Percentiles rank a stretch among this genome's conserved stretches.
Conservation (phyloP, 1,284 basidiomycete genomes). For the Ceratobasidium sp. region DNA sequence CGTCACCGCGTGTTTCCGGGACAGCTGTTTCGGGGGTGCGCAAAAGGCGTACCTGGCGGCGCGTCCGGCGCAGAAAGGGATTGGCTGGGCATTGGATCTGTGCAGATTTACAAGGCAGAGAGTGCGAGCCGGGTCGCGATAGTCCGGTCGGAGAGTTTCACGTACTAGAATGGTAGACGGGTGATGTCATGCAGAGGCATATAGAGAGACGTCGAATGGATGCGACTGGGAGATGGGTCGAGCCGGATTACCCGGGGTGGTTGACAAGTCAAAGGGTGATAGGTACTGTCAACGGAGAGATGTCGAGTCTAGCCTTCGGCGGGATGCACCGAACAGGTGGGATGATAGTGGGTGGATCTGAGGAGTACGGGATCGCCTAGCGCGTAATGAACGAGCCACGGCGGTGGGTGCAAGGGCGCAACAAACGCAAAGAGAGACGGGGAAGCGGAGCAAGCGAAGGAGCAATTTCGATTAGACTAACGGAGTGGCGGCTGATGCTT, state of each 20-base stretch:
- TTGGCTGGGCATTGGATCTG: no score
- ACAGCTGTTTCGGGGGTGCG: constrained; percentile 32
- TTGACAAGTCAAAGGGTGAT: constrained; percentile 7
- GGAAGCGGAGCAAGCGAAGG: no score
- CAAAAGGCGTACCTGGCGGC: constrained; percentile 28
- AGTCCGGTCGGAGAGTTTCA: neutral
- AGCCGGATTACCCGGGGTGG: constrained; percentile 21
- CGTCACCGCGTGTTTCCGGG: constrained; percentile 32
- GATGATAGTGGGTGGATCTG: no score
- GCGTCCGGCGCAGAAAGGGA: constrained; percentile 4
- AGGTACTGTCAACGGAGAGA: constrained; percentile 27
- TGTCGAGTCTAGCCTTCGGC: constrained; percentile 16
- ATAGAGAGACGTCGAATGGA: no score
- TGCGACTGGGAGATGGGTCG: neutral
- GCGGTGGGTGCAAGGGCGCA: constrained; percentile 3
- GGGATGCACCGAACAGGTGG: constrained; percentile 23
- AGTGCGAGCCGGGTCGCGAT: neutral
- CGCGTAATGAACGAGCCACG: constrained; percentile 8
- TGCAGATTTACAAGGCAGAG: no score
- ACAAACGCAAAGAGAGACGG: constrained; percentile 24
- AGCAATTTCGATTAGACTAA: constrained; percentile 29
- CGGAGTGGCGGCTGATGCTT: constrained; percentile 33
- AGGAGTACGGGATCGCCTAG: neutral
- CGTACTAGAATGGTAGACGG: neutral
- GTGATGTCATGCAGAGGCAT: constrained; percentile 30